Conservation (phyloP, 176 grass and related monocot species). For the Oryza nivara region DNA sequence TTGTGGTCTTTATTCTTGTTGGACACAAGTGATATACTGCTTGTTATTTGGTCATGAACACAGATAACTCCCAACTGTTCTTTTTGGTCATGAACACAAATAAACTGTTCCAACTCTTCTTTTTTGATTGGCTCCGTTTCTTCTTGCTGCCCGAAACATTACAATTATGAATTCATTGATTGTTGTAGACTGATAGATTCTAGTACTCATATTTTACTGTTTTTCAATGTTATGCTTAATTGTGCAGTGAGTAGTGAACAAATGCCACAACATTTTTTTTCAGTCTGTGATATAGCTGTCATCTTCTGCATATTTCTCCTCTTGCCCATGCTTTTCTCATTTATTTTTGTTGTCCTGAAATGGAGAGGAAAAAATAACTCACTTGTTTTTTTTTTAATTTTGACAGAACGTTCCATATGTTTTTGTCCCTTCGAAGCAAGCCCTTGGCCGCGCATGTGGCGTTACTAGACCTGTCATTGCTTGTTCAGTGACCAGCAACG, state of each 20-base stretch:
- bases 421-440: conserved; percentile 82
- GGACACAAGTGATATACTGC: neutral
- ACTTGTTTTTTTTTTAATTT: neutral
- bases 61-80: neutral
- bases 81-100: neutral
- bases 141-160: neutral
- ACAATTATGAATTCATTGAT: neutral
- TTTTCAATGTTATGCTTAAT: neutral
- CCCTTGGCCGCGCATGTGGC: conserved; percentile 85
- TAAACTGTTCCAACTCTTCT: neutral
- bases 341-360: neutral
- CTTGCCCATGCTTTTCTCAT: neutral
- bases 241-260: neutral
- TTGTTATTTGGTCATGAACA: too few species aligned
- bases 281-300: neutral
- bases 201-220: too few species aligned
- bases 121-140: neutral
- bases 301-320: conserved; percentile 1
- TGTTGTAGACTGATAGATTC: neutral
- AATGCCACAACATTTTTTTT: neutral
- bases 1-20: neutral
- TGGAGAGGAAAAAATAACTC: neutral
- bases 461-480: conserved; percentile 87
- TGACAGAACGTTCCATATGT: conserved; percentile 83
- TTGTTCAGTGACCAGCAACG: conserved; percentile 84